Conservation (phyloP, 352 stramenopile species). For the Albugo candida region DNA sequence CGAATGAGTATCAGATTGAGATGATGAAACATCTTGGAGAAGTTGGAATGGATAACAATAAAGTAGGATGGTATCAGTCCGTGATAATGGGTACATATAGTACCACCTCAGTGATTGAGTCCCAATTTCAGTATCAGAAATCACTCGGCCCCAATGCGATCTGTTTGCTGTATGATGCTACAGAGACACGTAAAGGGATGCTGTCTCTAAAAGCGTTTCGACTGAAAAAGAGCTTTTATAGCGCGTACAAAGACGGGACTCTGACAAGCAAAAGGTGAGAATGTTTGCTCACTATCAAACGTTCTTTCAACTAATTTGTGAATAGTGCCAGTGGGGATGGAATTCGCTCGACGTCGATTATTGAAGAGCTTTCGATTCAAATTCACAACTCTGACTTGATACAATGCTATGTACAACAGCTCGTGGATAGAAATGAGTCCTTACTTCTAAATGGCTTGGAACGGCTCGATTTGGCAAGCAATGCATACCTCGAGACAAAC, state of each 20-base stretch:
- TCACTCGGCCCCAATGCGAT: slow-evolving; percentile 92
- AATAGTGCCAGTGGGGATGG: slow-evolving; percentile 55
- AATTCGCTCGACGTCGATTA: slow-evolving; percentile 75
- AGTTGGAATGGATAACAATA: slow-evolving; percentile 98
- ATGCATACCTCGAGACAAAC: slow-evolving; percentile 92
- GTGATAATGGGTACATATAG: slow-evolving; percentile 94
- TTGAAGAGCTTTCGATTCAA: slow-evolving; percentile 92
- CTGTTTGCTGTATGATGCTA: slow-evolving; percentile 96
- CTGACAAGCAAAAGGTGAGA: slow-evolving; percentile 56
- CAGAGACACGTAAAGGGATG: slow-evolving; percentile 87
- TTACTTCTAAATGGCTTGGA: slow-evolving; percentile 79
- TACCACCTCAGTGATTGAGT: slow-evolving; percentile 85
- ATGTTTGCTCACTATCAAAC: not conserved
- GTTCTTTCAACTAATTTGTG: not conserved
- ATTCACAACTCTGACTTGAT: slow-evolving; percentile 92
- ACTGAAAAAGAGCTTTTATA: slow-evolving; percentile 87
- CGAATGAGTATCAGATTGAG: slow-evolving; percentile 93
- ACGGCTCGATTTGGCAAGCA: slow-evolving; percentile 90
- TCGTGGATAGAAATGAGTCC: slow-evolving; percentile 37
- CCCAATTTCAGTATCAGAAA: slow-evolving; percentile 94
- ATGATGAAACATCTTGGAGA: slow-evolving; percentile 99
- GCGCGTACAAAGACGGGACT: slow-evolving; percentile 71
- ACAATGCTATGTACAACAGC: slow-evolving; percentile 85
- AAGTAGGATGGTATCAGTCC: slow-evolving; percentile 97
- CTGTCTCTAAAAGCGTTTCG: slow-evolving; percentile 92